Percentiles rank a stretch among this genome's conserved stretches.
Evolutionary conservation across 75 land plant species (phyloP).

Genomic region (Selaginella tamariscina): DNA sequence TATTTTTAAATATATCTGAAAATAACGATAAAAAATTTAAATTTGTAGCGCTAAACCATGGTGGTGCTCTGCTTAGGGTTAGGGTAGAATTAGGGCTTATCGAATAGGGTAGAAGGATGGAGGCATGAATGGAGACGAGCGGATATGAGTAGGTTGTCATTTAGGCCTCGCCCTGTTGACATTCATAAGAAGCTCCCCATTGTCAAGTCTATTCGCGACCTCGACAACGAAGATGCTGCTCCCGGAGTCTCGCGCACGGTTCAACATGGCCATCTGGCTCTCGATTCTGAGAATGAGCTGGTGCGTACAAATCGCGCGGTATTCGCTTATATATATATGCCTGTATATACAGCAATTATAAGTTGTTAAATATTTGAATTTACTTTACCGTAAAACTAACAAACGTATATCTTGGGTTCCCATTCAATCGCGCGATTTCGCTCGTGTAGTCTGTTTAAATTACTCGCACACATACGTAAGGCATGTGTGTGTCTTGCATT

Average conservation of each 20-base stretch:
- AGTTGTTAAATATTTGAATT: no score
- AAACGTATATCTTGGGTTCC: constrained; percentile 3
- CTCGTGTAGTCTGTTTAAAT: not conserved
- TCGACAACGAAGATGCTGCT: constrained; percentile 68
- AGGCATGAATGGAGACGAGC: constrained; percentile 50
- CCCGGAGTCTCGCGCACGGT: constrained; percentile 38
- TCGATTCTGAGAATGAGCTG: constrained; percentile 50
- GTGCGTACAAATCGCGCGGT: not conserved
- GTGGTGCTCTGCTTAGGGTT: no score
- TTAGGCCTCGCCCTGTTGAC: constrained; percentile 95
- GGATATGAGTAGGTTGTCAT: constrained; percentile 87
- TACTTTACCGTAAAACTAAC: no score
- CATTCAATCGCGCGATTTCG: not conserved
- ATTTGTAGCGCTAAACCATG: no score
- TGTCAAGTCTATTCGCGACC: constrained; percentile 77
- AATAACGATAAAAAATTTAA: no score
- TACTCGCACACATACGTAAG: no score
- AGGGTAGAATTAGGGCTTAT: no score
- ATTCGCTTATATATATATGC: not conserved
- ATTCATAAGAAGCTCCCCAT: constrained; percentile 93
- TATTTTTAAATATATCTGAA: no score
- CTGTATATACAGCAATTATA: not conserved
- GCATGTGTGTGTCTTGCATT: no score
- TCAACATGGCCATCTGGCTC: constrained; percentile 35
- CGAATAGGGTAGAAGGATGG: no score